phyloP scores from a whole-genome alignment of 352 stramenopile species.

The Elongisporangium anandrum region DNA sequence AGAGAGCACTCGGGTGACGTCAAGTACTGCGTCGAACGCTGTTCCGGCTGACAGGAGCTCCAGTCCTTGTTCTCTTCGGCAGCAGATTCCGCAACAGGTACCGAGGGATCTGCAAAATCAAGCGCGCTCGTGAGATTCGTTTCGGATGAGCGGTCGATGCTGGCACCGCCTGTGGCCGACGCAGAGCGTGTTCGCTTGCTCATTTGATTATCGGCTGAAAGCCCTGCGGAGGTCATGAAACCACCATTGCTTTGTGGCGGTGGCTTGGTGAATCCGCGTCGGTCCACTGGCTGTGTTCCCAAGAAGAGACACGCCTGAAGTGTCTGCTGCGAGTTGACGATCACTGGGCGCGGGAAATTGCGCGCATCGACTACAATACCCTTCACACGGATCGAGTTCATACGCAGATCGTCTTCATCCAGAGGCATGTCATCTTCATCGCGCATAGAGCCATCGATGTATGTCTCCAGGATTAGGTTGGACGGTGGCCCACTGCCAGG shows the following conservation, averaged over 20 bases:
- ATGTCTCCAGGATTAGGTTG: constrained; percentile 85
- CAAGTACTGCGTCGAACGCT: constrained; percentile 68
- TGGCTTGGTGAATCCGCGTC: constrained; percentile 81
- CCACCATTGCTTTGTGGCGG: constrained; percentile 83
- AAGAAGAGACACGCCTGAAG: constrained; percentile 85
- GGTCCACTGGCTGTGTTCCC: constrained; percentile 81
- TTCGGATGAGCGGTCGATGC: constrained; percentile 68
- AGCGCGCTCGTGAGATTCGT: constrained; percentile 26
- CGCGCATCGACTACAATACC: constrained; percentile 84
- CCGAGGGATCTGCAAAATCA: constrained; percentile 63
- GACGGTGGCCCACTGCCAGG: constrained; percentile 81
- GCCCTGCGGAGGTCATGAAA: constrained; percentile 58
- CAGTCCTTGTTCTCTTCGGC: constrained; percentile 88
- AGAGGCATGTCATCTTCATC: constrained; percentile 63
- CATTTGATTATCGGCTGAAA: constrained; percentile 50
- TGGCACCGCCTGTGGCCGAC: constrained; percentile 37
- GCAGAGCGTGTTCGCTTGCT: constrained; percentile 58
- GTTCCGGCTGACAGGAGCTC: constrained; percentile 82
- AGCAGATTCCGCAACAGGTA: constrained; percentile 49
- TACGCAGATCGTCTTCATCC: constrained; percentile 76
- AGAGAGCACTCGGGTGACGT: constrained; percentile 65
- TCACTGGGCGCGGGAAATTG: constrained; percentile 82
- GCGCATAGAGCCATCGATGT: constrained; percentile 76
- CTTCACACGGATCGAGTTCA: constrained; percentile 87
- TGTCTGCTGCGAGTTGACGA: constrained; percentile 85